Base-by-base conservation (phyloP, 805 yeast species). In the Starmerella floricola region DNA sequence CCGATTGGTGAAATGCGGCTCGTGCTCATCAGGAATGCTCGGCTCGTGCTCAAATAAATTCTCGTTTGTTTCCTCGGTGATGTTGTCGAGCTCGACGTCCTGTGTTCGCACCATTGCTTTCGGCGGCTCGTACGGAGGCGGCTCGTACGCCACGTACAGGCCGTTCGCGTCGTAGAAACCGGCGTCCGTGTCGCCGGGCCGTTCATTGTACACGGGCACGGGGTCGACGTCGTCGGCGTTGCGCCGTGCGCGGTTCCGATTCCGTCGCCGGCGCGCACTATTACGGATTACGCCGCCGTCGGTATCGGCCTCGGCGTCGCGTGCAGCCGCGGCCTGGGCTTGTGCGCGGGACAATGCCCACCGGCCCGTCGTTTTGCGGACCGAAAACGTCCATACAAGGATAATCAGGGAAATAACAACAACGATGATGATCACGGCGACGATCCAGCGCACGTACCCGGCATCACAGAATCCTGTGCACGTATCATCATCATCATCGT, bases 111-210 rank as follows among this genome's bases (percentile, higher is more conserved):
- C 24, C 23, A 34, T 24, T 3, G 46, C 46, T 20, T 42, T 42
- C 6, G 46, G 46, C 26, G 46, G 46, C 16, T 31, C 41, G 35
- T 45, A 45, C 23, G 48, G 48, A 12, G 48, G 48, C 24, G 48
- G 48, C 32, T 37, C 48, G 35, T 24, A 38, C 6, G 44, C 44
- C n/a, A 32, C 17, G 27, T 47, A 49, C 31, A 37, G 37, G 10
- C 53, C 53, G 26, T 47, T 13, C 8, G 29, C 39, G 31, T 49
- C 51, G 37, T 49, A 49, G 21, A 20, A 29, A n/a, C 53, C 53
- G 10, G 47, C 45, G 30, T 49, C 53, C 10, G 23, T 29, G 6
- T 45, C 49, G 27, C 48, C 46, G 10, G 44, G 45, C 21, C 36
- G n/a, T 3, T 49, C 44, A 31, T 47, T 41, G 42, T 49, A 49